Evolutionary conservation across 1,139 yeast species (phyloP), one percentile per base, ranked within the genome.

Genomic region (Candida sp.): DNA sequence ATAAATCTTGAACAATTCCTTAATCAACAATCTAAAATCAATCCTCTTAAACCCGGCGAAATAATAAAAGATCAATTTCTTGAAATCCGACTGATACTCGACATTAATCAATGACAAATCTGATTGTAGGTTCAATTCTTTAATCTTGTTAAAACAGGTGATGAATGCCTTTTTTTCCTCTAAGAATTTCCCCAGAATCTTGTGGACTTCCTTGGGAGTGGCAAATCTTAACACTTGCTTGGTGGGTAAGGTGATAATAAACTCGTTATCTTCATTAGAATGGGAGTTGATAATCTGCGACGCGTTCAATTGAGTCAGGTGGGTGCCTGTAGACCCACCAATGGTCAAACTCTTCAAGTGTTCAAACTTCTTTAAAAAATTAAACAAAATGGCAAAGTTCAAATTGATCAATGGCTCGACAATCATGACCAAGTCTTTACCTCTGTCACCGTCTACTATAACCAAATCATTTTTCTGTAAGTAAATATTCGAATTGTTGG

Each of bases 81-180:
- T 84, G 55, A 95, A 84, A 63, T 95, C 99, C 73, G 90, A 89
- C 64, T 93, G 99, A 61, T 89, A 93, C 66, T 93, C 99, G 2
- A 96, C 95, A 60, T 88, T 81, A 46, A 81, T 77, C 46, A 73
- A 64, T 50, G 76, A 77, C 45, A 77, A 65, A 48, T 68, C 66
- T 33, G 65, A 55, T 43, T 68, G 63, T 45, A 73, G 60, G 38
- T 68, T 65, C 45, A 73, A 57, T 50, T 74, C 79, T 46, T 71
- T 70, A 40, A 73, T 73, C 50, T 73, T 73, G 50, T 69, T 70
- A 49, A 55, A 66, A 51, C 78, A 73, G 2, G 77, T 72, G 19
- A 68, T 59, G 48, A 71, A 74, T 11, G 78, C 77, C 48, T 70
- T 72, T 53, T 70, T 71, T 46, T 74, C 79, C 54, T 73, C 77